Conservation (phyloP, 441 rosid genomes). For the Syzygium syzygioides region DNA sequence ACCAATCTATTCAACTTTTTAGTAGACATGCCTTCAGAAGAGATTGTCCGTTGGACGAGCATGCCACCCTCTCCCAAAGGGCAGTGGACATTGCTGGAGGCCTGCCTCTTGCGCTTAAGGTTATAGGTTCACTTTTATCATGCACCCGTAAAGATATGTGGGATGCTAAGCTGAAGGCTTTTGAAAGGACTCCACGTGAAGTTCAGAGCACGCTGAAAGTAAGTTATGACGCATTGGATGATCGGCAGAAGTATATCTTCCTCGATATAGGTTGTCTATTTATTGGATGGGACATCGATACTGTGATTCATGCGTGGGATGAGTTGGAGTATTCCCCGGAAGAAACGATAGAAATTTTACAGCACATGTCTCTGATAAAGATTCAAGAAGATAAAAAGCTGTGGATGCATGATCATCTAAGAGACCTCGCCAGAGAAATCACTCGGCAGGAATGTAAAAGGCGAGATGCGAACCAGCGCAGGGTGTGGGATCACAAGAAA, state of each 20-base stretch:
- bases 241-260: conserved; percentile 1
- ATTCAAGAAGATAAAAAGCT: neutral
- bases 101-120: conserved; percentile 3
- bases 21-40: neutral
- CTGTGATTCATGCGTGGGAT: neutral
- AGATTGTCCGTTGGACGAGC: neutral
- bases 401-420: neutral
- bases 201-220: neutral
- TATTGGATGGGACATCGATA: neutral
- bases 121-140: neutral
- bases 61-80: neutral
- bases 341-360: neutral
- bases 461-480: neutral
- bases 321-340: neutral
- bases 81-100: neutral
- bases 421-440: neutral
- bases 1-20: neutral
- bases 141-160: neutral
- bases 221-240: neutral
- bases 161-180: neutral
- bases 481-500: neutral
- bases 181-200: neutral
- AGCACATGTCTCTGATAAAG: neutral
- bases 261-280: conserved; percentile 8
- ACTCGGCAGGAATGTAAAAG: neutral